phyloP scores from a whole-genome alignment of 805 yeast species.

The Diddensiella santjacobensis region DNA sequence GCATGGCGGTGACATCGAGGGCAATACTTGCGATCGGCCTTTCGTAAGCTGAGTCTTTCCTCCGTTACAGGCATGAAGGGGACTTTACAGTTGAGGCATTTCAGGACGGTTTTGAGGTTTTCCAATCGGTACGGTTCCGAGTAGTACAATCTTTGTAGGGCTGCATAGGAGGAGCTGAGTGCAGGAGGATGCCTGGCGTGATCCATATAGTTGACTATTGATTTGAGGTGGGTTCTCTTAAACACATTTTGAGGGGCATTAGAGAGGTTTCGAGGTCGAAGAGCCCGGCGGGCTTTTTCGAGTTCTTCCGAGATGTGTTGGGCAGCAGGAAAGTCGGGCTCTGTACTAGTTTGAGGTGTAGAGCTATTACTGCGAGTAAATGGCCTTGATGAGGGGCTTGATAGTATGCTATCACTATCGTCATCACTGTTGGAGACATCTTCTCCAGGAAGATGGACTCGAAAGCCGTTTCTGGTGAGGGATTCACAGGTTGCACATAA shows the following conservation, averaged over 20 bases:
- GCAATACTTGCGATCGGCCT: constrained; percentile 23
- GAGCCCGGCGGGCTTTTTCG: neutral
- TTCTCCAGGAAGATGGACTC: neutral
- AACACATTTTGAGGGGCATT: neutral
- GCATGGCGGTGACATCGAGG: constrained; percentile 34
- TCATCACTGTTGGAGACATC: constrained; percentile 3
- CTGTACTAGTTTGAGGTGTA: constrained; percentile 16
- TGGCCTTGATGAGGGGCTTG: constrained; percentile 8
- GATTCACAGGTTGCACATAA: constrained; percentile 44
- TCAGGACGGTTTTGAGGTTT: constrained; percentile 4
- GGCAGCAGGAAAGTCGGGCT: constrained; percentile 11
- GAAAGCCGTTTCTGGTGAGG: constrained; percentile 30
- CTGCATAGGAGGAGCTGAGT: neutral
- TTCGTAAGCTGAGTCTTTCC: constrained; percentile 11
- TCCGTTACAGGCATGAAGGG: constrained; percentile 16
- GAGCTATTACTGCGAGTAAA: constrained; percentile 10
- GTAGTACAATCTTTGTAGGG: neutral
- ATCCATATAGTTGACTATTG: neutral
- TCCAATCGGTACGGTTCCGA: neutral
- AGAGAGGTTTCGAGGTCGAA: neutral
- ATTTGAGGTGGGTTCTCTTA: neutral
- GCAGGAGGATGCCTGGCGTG: neutral
- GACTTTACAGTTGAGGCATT: constrained; percentile 22
- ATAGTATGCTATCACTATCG: neutral
- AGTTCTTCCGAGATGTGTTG: neutral